Percentiles rank a stretch among this genome's conserved stretches.
Conservation (phyloP, 148 eudicot genomes). For the Nyssa sinensis region DNA sequence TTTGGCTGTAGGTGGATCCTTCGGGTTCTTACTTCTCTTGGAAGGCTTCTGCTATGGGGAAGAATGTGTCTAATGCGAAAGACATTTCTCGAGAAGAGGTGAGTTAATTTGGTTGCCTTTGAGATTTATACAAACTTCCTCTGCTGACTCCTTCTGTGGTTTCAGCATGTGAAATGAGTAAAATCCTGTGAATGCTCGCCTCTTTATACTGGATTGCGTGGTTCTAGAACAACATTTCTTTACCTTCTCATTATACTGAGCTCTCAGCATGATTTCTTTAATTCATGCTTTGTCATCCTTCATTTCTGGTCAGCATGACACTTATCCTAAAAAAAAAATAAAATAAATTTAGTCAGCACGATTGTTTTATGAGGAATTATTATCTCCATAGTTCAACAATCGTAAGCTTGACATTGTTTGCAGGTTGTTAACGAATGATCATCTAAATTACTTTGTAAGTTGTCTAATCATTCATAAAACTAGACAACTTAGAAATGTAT, state of each 20-base stretch:
- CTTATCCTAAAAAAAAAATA: no score
- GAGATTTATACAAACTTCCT: not conserved
- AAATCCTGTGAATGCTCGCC: not conserved
- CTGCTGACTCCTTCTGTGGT: not conserved
- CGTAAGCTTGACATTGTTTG: not conserved
- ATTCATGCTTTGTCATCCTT: no score
- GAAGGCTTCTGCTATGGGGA: conserved; percentile 99
- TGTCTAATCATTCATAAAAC: no score
- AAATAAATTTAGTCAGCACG: not conserved
- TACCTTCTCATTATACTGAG: not conserved
- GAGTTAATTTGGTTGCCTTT: conserved; percentile 3
- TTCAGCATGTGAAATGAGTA: not conserved
- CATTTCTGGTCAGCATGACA: no score
- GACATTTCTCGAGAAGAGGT: conserved; percentile 99
- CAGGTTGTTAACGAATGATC: not conserved
- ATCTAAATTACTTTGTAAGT: not conserved
- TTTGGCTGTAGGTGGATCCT: conserved; percentile 70
- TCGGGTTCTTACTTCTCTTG: conserved; percentile 99
- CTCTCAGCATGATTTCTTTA: not conserved
- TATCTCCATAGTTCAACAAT: not conserved
- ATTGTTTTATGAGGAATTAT: not conserved
- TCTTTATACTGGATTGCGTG: not conserved
- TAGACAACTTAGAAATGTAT: no score
- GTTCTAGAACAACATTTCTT: not conserved
- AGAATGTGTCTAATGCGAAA: conserved; percentile 97